Conservation (phyloP, 2,329 filamentous ascomycete genomes). For the Thielaviopsis euricoi region DNA sequence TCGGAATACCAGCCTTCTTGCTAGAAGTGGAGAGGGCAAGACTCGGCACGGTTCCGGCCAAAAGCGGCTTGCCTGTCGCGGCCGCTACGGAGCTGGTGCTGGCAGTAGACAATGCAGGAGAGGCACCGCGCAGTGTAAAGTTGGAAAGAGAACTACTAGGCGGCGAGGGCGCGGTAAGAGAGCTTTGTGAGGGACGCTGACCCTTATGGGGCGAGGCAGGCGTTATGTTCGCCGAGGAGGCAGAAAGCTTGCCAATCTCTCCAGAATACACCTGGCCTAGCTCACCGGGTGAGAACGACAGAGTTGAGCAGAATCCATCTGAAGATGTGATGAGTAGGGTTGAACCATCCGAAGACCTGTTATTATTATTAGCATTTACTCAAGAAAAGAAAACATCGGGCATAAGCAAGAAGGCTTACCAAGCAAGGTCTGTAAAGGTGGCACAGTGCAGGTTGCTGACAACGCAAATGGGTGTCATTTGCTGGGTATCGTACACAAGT, state of each 20-base stretch:
- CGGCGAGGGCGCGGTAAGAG: conserved; percentile 41
- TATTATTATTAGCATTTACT: neutral
- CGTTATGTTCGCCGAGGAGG: conserved; percentile 47
- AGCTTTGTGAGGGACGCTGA: conserved; percentile 31
- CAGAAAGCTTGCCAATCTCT: conserved; percentile 52
- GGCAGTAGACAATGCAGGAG: conserved; percentile 29
- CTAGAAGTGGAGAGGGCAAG: conserved; percentile 59
- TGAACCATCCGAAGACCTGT: conserved; percentile 32
- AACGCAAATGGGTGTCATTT: conserved; percentile 80
- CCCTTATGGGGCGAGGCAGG: conserved; percentile 41
- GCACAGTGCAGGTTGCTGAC: conserved; percentile 96
- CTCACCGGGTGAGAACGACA: conserved; percentile 72
- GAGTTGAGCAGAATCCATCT: conserved; percentile 87
- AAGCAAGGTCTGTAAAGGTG: conserved; percentile 90
- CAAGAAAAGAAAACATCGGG: neutral
- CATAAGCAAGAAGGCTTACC: conserved; percentile 39
- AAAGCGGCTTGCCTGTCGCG: conserved; percentile 31
- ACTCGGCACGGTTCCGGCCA: conserved; percentile 59
- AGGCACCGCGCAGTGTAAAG: conserved; percentile 1
- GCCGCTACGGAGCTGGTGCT: conserved; percentile 38
- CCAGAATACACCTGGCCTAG: conserved; percentile 68
- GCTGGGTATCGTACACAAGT: conserved; percentile 89
- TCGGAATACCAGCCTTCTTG: conserved; percentile 46
- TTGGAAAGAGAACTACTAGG: conserved; percentile 23
- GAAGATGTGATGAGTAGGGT: conserved; percentile 86